These are phyloP conservation scores for Heritiera littoralis DNA, from an alignment of 345 rosid genomes.

Conservation along the genomic window DNA sequence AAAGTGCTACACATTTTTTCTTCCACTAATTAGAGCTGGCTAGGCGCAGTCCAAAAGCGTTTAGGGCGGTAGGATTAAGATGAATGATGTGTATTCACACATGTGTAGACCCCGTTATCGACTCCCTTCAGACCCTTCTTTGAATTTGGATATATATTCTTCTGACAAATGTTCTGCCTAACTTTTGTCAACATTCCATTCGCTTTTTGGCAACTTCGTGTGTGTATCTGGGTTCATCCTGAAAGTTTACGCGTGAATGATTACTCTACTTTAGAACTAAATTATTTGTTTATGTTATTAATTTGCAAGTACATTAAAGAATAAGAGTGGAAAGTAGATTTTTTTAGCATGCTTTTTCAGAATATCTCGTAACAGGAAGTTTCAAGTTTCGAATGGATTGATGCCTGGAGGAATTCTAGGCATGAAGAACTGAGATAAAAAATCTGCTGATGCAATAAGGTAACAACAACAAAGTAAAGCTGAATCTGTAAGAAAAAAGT, in stretches of 20 bases:
- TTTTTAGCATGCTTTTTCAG: not conserved
- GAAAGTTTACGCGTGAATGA: conserved; percentile 2
- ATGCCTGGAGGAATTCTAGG: too few species aligned
- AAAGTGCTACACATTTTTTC: conserved; percentile 12
- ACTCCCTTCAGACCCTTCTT: conserved; percentile 6
- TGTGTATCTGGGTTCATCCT: conserved; percentile 31
- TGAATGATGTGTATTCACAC: conserved; percentile 15
- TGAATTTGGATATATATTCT: not conserved
- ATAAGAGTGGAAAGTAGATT: not conserved
- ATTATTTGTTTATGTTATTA: not conserved
- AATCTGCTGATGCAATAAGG: not conserved
- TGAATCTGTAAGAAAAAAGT: not conserved
- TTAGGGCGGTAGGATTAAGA: conserved; percentile 20
- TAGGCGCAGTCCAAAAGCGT: conserved; percentile 12
- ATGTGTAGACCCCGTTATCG: conserved; percentile 20
- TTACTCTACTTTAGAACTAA: not conserved
- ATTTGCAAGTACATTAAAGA: not conserved
- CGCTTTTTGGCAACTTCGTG: conserved; percentile 32
- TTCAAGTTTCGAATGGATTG: not conserved
- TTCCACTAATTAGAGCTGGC: not conserved
- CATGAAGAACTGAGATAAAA: not conserved
- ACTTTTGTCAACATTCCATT: conserved; percentile 35
- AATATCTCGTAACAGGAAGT: not conserved
- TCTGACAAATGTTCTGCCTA: conserved; percentile 7
- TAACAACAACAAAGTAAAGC: not conserved